phyloP scores from a whole-genome alignment of 768 basidiomycete genomes.

The Suillus decipiens region DNA sequence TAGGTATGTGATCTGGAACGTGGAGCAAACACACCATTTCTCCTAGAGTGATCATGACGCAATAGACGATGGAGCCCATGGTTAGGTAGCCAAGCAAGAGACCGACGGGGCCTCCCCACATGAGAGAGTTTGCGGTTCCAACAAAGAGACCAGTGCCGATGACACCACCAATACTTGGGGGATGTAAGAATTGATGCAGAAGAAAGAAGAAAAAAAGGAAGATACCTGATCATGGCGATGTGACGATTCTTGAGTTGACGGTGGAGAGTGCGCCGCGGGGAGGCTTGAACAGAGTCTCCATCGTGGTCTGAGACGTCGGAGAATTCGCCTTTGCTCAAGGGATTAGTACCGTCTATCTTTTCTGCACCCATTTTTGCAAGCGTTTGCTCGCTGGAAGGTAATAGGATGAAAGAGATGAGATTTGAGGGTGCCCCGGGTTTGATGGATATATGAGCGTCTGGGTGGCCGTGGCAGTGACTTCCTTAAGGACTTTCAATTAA shows the following conservation, averaged over 20 bases:
- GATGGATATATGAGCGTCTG: background rate
- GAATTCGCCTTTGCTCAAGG: constrained; percentile 9
- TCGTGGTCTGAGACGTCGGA: constrained; percentile 24
- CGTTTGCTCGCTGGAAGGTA: background rate
- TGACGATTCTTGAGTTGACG: constrained; percentile 77
- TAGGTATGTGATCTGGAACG: constrained; percentile 42
- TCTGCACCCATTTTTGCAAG: constrained; percentile 19
- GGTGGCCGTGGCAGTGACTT: background rate
- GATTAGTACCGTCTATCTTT: constrained; percentile 17
- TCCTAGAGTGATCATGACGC: constrained; percentile 64
- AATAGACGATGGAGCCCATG: constrained; percentile 69
- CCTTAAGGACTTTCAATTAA: background rate
- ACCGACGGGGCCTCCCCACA: constrained; percentile 69
- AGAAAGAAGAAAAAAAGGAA: background rate
- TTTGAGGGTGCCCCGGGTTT: too few species aligned
- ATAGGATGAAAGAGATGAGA: constrained; percentile 1
- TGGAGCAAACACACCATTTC: constrained; percentile 74
- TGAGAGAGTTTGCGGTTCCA: constrained; percentile 55
- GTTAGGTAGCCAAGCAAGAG: constrained; percentile 69
- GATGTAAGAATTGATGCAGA: background rate
- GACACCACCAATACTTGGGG: constrained; percentile 59
- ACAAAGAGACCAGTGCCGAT: constrained; percentile 65
- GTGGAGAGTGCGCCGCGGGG: constrained; percentile 34
- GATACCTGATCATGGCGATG: constrained; percentile 78
- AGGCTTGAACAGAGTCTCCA: constrained; percentile 17